A percentile compares a stretch with the other conserved stretches of the same genome.
Conservation (phyloP, 202 grass and related monocot species). For the Brachypodium distachyon region DNA sequence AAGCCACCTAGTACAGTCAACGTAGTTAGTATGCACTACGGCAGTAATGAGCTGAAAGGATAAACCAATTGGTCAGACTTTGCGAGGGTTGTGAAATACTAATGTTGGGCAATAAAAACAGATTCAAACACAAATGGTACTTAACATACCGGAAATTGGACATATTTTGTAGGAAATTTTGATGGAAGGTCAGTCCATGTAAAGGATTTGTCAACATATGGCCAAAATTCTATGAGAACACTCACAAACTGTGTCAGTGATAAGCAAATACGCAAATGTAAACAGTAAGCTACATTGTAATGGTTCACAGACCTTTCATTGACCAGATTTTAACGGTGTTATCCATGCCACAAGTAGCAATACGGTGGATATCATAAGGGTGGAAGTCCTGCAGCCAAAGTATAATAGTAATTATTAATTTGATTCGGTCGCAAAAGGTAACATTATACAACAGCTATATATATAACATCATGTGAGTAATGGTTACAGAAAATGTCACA, state of each 20-base stretch:
- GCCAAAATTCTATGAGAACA: slow-evolving; percentile 71
- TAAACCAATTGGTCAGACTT: neutral
- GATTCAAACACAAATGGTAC: neutral
- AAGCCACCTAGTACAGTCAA: slow-evolving; percentile 96
- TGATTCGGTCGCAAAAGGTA: neutral
- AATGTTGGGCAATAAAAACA: slow-evolving; percentile 11
- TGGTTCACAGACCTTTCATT: slow-evolving; percentile 69
- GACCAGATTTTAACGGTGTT: slow-evolving; percentile 97
- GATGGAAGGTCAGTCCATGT: slow-evolving; percentile 97
- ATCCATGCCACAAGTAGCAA: slow-evolving; percentile 97
- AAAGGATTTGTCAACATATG: slow-evolving; percentile 96
- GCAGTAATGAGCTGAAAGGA: slow-evolving; percentile 67
- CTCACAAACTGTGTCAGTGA: slow-evolving; percentile 9
- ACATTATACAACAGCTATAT: too few species aligned
- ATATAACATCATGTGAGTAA: too few species aligned
- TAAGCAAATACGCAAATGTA: slow-evolving; percentile 4
- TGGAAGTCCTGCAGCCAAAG: slow-evolving; percentile 75
- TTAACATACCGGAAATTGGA: slow-evolving; percentile 76
- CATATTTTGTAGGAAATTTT: slow-evolving; percentile 99
- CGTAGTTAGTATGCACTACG: slow-evolving; percentile 81
- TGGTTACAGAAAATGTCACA: neutral
- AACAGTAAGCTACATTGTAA: slow-evolving; percentile 1
- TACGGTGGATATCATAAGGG: slow-evolving; percentile 86
- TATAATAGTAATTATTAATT: neutral
- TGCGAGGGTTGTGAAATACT: neutral